Evolutionary conservation across 2,329 filamentous ascomycete species (phyloP).

Genomic region (Phaeosphaeriaceae sp.): DNA sequence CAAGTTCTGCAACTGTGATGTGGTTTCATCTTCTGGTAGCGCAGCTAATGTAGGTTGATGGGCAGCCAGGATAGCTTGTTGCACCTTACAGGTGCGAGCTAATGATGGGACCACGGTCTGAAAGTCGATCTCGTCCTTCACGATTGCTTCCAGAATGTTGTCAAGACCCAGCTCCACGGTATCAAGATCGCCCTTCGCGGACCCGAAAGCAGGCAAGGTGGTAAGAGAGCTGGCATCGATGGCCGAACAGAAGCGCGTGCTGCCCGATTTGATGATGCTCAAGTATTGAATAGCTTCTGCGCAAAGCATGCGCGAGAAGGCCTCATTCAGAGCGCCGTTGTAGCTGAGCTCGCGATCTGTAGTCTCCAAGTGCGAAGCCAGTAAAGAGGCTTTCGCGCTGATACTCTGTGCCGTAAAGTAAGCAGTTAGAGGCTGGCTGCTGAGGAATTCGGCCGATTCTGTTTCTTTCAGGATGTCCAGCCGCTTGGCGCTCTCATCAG

Average conservation of each 20-base stretch:
- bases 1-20: constrained; percentile 28
- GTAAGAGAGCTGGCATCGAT: constrained; percentile 80
- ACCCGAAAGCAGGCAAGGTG: constrained; percentile 79
- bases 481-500: constrained; percentile 87
- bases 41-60: constrained; percentile 20
- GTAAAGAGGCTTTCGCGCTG: constrained; percentile 74
- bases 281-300: constrained; percentile 87
- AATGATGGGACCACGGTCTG: constrained; percentile 82
- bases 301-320: constrained; percentile 67
- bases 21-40: constrained; percentile 35
- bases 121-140: constrained; percentile 85
- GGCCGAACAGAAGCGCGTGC: constrained; percentile 80
- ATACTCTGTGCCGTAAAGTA: constrained; percentile 87
- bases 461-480: constrained; percentile 67
- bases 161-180: constrained; percentile 90
- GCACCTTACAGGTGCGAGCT: constrained; percentile 57
- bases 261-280: constrained; percentile 82
- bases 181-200: constrained; percentile 84
- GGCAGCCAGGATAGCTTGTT: constrained; percentile 21
- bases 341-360: constrained; percentile 67
- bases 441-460: constrained; percentile 68
- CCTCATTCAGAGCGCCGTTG: constrained; percentile 75
- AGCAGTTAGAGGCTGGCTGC: constrained; percentile 86
- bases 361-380: constrained; percentile 20
- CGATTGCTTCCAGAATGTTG: constrained; percentile 82